Percentiles rank a stretch among this genome's conserved stretches.
These are phyloP conservation scores for Nicotiana attenuata DNA, from an alignment of 257 asterid species.

Conservation along the genomic window DNA sequence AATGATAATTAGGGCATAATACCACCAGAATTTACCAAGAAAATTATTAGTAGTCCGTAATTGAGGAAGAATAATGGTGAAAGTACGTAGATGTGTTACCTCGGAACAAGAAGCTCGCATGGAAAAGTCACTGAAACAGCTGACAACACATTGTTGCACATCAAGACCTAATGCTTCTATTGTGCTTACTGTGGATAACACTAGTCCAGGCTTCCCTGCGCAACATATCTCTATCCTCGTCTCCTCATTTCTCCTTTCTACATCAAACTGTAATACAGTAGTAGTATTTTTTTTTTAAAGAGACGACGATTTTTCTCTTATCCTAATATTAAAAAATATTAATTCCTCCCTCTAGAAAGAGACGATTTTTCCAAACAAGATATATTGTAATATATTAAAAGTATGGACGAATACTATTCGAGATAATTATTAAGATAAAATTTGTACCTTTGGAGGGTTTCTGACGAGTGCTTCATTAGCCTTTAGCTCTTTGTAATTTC, in stretches of 20 bases:
- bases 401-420: not conserved
- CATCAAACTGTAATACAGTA: slow-evolving; percentile 48
- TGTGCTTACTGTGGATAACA: slow-evolving; percentile 64
- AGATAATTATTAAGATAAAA: not conserved
- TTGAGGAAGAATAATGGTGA: not conserved
- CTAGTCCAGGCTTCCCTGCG: slow-evolving; percentile 59
- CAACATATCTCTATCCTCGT: slow-evolving; percentile 62
- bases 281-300: too few species aligned
- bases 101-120: slow-evolving; percentile 78
- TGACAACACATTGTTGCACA: slow-evolving; percentile 74
- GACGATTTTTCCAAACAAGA: not conserved
- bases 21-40: not conserved
- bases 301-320: too few species aligned
- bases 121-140: slow-evolving; percentile 80
- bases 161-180: slow-evolving; percentile 77
- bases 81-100: slow-evolving; percentile 36
- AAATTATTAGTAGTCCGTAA: not conserved
- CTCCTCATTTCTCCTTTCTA: slow-evolving; percentile 54
- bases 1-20: not conserved
- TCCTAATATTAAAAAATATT: not conserved
- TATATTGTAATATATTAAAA: not conserved
- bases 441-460: slow-evolving; percentile 61
- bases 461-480: slow-evolving; percentile 41
- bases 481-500: slow-evolving; percentile 36
- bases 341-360: not conserved